Percentiles rank a stretch among this genome's conserved stretches.
Conservation (phyloP, 2,329 filamentous ascomycete genomes). For the Trichoderma atrobrunneum region DNA sequence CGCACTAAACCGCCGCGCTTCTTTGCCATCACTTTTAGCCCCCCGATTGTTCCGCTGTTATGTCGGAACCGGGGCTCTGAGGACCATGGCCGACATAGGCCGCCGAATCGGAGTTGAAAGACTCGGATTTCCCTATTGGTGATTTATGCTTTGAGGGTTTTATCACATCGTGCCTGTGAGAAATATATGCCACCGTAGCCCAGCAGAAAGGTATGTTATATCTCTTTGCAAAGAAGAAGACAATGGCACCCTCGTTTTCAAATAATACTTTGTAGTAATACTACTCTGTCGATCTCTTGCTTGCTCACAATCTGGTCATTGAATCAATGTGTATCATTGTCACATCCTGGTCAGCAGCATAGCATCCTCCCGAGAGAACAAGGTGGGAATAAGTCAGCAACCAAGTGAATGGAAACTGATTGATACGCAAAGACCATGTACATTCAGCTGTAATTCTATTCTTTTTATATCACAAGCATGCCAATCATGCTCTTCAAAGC, state of each 20-base stretch:
- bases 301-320: neutral
- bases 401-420: neutral
- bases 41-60: conserved; percentile 10
- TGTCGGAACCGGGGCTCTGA: neutral
- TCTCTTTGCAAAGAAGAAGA: neutral
- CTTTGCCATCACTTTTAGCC: neutral
- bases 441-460: neutral
- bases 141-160: neutral
- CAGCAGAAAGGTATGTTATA: neutral
- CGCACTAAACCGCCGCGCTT: neutral
- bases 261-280: neutral
- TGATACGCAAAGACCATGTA: neutral
- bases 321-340: neutral
- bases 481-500: neutral
- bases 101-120: conserved; percentile 2
- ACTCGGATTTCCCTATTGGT: neutral
- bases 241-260: neutral
- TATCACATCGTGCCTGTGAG: neutral
- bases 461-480: neutral
- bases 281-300: too few relatives aligned
- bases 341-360: neutral
- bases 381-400: neutral
- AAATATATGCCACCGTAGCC: neutral
- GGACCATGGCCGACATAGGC: neutral
- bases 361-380: neutral